phyloP scores from a whole-genome alignment of 2,329 filamentous ascomycete genomes.

The Fusarium albosuccineum region DNA sequence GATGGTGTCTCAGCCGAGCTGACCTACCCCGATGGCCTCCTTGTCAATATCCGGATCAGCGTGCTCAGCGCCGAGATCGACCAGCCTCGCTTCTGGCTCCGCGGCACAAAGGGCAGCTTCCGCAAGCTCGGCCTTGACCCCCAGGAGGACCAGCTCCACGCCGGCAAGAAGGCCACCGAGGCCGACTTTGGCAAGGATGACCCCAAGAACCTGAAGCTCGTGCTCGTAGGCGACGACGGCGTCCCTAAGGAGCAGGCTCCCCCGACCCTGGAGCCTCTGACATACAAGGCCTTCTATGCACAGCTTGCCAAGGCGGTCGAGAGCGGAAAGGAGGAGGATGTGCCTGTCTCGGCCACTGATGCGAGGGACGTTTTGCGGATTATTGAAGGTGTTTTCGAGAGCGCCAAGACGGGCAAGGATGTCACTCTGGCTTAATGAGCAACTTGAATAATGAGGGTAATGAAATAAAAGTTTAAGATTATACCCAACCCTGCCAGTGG shows the following conservation, averaged over 20 bases:
- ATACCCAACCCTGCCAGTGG: not conserved
- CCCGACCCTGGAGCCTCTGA: conserved; percentile 73
- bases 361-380: conserved; percentile 66
- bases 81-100: conserved; percentile 82
- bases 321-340: conserved; percentile 62
- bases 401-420: conserved; percentile 61
- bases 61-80: conserved; percentile 76
- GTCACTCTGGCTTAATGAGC: conserved; percentile 51
- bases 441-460: conserved; percentile 27
- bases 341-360: conserved; percentile 66
- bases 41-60: conserved; percentile 77
- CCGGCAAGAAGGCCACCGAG: conserved; percentile 72
- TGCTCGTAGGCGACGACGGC: conserved; percentile 65
- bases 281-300: conserved; percentile 77
- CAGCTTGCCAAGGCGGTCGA: conserved; percentile 62
- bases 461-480: conserved; percentile 13
- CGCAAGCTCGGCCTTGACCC: conserved; percentile 78
- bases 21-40: conserved; percentile 71
- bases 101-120: conserved; percentile 80
- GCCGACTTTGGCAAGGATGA: conserved; percentile 75
- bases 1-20: conserved; percentile 75
- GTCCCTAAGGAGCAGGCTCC: conserved; percentile 63
- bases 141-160: conserved; percentile 80
- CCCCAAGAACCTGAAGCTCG: conserved; percentile 70
- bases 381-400: conserved; percentile 65